Conservation (phyloP, 208 protist species). For the Trichomonas gallinae region DNA sequence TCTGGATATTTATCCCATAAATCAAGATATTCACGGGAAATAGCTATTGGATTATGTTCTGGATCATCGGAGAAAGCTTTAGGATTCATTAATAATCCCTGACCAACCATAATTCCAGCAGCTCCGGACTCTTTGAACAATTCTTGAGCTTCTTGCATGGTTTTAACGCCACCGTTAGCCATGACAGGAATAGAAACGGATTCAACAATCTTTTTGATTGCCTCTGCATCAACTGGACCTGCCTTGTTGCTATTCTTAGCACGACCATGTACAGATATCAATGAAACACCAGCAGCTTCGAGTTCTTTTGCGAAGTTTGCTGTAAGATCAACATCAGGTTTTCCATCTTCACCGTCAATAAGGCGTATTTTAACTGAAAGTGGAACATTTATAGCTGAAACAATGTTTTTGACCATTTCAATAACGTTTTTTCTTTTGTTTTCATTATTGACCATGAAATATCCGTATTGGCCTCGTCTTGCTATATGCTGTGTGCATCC, state of each 20-base stretch:
- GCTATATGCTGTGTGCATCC: slow-evolving; percentile 17
- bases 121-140: background rate
- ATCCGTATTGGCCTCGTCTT: background rate
- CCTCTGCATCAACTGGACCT: background rate
- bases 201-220: background rate
- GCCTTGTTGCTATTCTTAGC: background rate
- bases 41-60: background rate
- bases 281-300: background rate
- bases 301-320: background rate
- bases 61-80: background rate
- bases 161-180: background rate
- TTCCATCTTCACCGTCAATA: background rate
- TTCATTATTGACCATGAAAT: slow-evolving; percentile 6
- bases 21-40: background rate
- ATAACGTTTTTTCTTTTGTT: background rate
- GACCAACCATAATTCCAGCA: background rate
- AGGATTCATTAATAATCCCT: background rate
- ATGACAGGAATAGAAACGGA: background rate
- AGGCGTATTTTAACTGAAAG: background rate
- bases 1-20: background rate
- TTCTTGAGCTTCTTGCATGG: background rate
- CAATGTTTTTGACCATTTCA: background rate
- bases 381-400: background rate
- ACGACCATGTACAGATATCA: background rate
- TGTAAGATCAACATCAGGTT: background rate